Conservation (phyloP, 1,284 basidiomycete species). For the Cutaneotrichosporon cavernicola region DNA sequence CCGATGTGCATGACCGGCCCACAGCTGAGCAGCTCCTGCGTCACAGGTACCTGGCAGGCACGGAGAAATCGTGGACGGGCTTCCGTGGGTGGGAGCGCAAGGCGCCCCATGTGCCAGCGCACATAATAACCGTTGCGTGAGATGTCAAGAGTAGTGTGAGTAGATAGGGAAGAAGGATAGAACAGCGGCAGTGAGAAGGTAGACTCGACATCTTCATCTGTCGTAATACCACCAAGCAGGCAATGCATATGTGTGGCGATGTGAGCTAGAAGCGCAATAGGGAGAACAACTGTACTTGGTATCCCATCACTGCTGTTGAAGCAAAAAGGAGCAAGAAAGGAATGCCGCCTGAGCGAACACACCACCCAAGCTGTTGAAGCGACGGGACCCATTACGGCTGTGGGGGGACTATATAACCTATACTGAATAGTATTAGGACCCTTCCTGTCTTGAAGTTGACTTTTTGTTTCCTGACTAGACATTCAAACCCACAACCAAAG, state of each 20-base stretch:
- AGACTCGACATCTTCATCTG: background rate
- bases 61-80: conserved; percentile 45
- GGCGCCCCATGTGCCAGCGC: background rate
- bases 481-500: no score
- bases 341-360: no score
- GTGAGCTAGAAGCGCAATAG: no score
- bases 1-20: conserved; percentile 42
- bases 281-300: no score
- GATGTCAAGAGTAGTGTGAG: background rate
- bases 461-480: no score
- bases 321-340: no score
- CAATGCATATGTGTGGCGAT: background rate
- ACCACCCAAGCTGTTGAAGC: no score
- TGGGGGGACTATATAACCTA: no score
- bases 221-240: background rate
- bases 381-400: no score
- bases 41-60: conserved; percentile 47
- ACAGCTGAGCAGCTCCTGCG: conserved; percentile 44
- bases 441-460: no score
- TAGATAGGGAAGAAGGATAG: background rate
- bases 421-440: no score
- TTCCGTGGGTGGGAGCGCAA: conserved; percentile 41
- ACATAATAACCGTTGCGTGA: background rate
- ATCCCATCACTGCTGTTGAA: no score
- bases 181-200: background rate